Evolutionary conservation across 1,284 basidiomycete genomes (phyloP), one percentile per base, ranked within the genome.

Genomic region (Phaffia rhodozyma): DNA sequence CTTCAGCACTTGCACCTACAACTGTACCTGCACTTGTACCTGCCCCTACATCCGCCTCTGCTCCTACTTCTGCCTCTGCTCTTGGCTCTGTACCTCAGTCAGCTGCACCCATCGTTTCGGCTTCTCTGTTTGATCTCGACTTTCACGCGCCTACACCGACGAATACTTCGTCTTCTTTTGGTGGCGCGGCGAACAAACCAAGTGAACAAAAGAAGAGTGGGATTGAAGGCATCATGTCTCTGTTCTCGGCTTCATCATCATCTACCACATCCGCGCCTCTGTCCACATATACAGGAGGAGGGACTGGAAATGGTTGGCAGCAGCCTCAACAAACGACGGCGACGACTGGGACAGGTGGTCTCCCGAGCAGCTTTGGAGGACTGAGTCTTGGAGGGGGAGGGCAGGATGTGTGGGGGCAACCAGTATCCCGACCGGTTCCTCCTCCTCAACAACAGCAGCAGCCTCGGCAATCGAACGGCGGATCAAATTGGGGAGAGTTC

Each of bases 91-190:
- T 66, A 3, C 55, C 67, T 25, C 53, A 63, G 16, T 21, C 67
- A 23, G 51, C 66, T 13, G 25, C 67, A 21, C 32, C 62, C 18
- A 58, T 70, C 0, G 63, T 67, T 18, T 60, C 68, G 5, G 43
- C 63, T 11, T 70, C 70, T 47, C 71, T 77, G 61, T 77, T 77
- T 63, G 76, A 77, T 65, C 73, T 77, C 51, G 76, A 77, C 67
- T 77, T 77, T 71, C 70, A 72, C 58, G 68, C 75, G 11, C 76
- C 75, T 0, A 68, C 74, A 0, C 66, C 72, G 20, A 58, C 68
- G 0, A 58, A 25, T 34, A 23, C 58, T 20, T 27, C 30, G 3
- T 32, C 61, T 13, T 38, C 55, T 6, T 61, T 65, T 18, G 43
- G 57, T 69, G 3, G 68, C 68, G 27, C 69, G 3, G 66, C 70